Conservation (phyloP, 768 basidiomycete genomes). For the Holtermanniella nyarrowii region DNA sequence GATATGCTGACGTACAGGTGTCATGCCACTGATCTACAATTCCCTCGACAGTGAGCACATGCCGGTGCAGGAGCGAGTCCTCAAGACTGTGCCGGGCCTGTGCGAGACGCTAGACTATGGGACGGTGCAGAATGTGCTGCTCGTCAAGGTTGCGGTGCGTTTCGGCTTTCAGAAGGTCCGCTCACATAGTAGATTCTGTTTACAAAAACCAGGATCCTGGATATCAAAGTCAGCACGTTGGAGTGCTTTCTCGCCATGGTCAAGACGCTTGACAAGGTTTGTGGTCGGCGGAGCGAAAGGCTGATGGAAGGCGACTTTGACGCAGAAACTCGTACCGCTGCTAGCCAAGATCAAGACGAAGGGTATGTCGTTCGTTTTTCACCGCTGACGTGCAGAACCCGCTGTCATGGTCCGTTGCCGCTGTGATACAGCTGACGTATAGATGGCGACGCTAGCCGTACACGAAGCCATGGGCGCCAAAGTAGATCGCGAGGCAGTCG, state of each 20-base stretch:
- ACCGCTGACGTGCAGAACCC: conserved; percentile 50
- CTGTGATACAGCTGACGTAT: conserved; percentile 1
- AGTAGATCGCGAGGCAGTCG: conserved; percentile 84
- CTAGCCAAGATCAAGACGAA: conserved; percentile 91
- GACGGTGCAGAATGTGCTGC: conserved; percentile 78
- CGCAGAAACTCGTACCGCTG: conserved; percentile 89
- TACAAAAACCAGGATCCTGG: conserved; percentile 76
- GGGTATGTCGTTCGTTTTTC: conserved; percentile 17
- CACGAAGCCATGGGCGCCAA: conserved; percentile 96
- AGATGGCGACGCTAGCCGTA: conserved; percentile 80
- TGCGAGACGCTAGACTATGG: conserved; percentile 93
- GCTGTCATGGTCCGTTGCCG: conserved; percentile 64
- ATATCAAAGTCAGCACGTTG: conserved; percentile 64
- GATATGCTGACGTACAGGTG: conserved; percentile 49
- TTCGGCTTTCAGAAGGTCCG: conserved; percentile 10
- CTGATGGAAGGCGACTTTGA: conserved; percentile 51
- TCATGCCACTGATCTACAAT: conserved; percentile 91
- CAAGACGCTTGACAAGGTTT: conserved; percentile 37
- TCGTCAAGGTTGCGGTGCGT: conserved; percentile 84
- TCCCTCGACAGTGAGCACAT: conserved; percentile 93
- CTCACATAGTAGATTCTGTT: conserved; percentile 61
- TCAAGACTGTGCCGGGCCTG: conserved; percentile 70
- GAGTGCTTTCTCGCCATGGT: conserved; percentile 40
- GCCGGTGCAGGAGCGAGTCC: conserved; percentile 78
- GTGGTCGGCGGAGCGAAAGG: neutral